Conservation (phyloP, 495 filamentous ascomycete species). For the Penicillium cosmopolitanum region DNA sequence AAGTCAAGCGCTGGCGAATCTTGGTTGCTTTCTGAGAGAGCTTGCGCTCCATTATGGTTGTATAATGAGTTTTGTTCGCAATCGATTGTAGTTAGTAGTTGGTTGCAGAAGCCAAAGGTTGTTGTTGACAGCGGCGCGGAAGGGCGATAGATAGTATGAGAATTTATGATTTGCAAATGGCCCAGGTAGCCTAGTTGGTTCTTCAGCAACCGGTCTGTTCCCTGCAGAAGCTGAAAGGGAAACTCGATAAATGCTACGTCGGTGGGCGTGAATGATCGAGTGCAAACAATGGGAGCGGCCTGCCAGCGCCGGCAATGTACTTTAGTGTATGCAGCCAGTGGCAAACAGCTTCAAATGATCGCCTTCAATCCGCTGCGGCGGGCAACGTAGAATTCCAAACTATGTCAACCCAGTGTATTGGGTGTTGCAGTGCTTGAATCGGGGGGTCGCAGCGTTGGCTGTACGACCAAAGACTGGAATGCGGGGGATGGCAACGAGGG, state of each 20-base stretch:
- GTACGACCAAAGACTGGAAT: background rate
- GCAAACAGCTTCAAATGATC: background rate
- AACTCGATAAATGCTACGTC: background rate
- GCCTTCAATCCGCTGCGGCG: background rate
- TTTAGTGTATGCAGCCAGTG: conserved; percentile 2
- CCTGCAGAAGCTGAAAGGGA: background rate
- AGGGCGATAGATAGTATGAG: background rate
- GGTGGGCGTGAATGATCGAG: background rate
- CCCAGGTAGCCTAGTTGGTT: background rate
- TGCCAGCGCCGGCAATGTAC: conserved; percentile 13
- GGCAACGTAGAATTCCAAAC: conserved; percentile 2
- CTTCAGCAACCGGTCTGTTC: background rate
- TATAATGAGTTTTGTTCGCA: background rate
- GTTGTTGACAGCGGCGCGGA: background rate
- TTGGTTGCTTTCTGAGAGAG: conserved; percentile 28
- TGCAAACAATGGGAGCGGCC: conserved; percentile 10
- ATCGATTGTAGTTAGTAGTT: background rate
- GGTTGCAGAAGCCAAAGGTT: background rate
- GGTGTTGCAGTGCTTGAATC: background rate
- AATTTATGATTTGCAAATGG: conserved; percentile 3
- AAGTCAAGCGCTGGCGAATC: conserved; percentile 31
- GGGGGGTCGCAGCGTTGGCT: background rate
- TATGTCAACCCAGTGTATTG: background rate
- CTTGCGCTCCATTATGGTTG: conserved; percentile 29
- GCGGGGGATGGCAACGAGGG: conserved; percentile 1